A percentile compares a stretch with the other conserved stretches of the same genome.
These are phyloP conservation scores for Avena eriantha DNA, from an alignment of 176 grass and related monocot genomes.

Conservation along the genomic window DNA sequence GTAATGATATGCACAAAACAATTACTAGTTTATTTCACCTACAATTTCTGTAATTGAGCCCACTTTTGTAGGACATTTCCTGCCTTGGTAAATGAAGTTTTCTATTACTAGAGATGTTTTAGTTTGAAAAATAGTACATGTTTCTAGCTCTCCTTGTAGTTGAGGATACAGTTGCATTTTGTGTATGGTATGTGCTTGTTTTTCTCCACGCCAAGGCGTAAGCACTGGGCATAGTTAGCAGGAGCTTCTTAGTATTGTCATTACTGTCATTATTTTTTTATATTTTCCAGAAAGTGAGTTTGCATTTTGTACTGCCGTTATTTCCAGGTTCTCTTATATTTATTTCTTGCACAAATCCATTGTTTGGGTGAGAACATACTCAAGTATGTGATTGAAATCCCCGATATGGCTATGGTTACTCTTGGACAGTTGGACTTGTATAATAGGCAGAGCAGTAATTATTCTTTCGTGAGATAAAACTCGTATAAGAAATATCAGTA, in stretches of 20 bases:
- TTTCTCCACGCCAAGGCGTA: neutral
- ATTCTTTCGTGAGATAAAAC: neutral
- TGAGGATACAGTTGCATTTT: slow-evolving; percentile 8
- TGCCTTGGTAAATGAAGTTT: slow-evolving; percentile 2
- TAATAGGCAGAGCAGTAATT: slow-evolving; percentile 21
- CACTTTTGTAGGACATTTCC: slow-evolving; percentile 28
- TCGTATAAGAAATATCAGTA: neutral
- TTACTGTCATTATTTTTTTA: slow-evolving; percentile 19
- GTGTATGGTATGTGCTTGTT: neutral
- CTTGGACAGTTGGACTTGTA: neutral
- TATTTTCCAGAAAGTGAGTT: slow-evolving; percentile 4
- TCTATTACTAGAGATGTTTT: slow-evolving; percentile 28
- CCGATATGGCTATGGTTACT: slow-evolving; percentile 13
- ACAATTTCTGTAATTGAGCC: neutral
- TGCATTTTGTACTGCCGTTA: neutral
- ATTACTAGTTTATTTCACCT: neutral
- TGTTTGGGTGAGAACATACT: slow-evolving; percentile 17
- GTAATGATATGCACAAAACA: neutral
- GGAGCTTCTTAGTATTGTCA: slow-evolving; percentile 4
- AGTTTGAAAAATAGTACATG: slow-evolving; percentile 11
- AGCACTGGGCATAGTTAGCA: slow-evolving; percentile 3
- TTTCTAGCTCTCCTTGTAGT: slow-evolving; percentile 9
- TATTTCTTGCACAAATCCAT: slow-evolving; percentile 19
- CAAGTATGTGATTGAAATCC: slow-evolving; percentile 24
- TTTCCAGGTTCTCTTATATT: slow-evolving; percentile 13